These are phyloP conservation scores for Mycena rosella DNA, from an alignment of 768 basidiomycete species.

Conservation along the genomic window DNA sequence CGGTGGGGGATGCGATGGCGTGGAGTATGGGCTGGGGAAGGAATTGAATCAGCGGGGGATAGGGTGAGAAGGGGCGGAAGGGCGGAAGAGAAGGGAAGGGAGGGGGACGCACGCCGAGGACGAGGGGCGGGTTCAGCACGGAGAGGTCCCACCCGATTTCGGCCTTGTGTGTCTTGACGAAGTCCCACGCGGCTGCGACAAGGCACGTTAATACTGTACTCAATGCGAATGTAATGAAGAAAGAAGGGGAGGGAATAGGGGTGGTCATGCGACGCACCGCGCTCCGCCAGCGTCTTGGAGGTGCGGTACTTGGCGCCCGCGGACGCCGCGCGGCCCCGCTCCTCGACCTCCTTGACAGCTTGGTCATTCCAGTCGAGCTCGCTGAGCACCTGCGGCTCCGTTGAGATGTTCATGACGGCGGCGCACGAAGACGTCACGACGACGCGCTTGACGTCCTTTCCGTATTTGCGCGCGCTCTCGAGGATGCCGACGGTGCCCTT, in stretches of 20 bases:
- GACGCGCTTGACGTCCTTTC: slow-evolving; percentile 64
- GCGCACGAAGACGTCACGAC: slow-evolving; percentile 73
- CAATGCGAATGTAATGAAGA: too few species aligned
- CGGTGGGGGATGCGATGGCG: slow-evolving; percentile 42
- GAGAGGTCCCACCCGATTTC: slow-evolving; percentile 65
- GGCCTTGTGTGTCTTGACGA: slow-evolving; percentile 51
- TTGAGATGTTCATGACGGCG: slow-evolving; percentile 51
- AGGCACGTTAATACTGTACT: too few species aligned
- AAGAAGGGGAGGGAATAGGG: too few species aligned
- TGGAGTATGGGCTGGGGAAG: slow-evolving; percentile 53
- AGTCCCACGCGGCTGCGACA: slow-evolving; percentile 57
- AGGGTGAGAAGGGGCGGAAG: not conserved
- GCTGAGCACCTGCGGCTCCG: slow-evolving; percentile 47
- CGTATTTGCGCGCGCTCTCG: slow-evolving; percentile 49
- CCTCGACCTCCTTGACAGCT: slow-evolving; percentile 58
- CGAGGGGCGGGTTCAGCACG: slow-evolving; percentile 65
- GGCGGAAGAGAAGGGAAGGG: not conserved
- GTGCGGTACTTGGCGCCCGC: slow-evolving; percentile 63
- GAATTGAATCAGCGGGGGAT: not conserved
- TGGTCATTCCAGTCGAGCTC: slow-evolving; percentile 75
- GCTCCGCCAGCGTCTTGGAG: slow-evolving; percentile 76
- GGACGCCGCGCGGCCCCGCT: slow-evolving; percentile 61
- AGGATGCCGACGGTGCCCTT: slow-evolving; percentile 57
- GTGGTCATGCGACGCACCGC: too few species aligned
- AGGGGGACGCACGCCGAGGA: slow-evolving; percentile 46